phyloP scores from a whole-genome alignment of 345 rosid genomes.

The Salix viminalis region DNA sequence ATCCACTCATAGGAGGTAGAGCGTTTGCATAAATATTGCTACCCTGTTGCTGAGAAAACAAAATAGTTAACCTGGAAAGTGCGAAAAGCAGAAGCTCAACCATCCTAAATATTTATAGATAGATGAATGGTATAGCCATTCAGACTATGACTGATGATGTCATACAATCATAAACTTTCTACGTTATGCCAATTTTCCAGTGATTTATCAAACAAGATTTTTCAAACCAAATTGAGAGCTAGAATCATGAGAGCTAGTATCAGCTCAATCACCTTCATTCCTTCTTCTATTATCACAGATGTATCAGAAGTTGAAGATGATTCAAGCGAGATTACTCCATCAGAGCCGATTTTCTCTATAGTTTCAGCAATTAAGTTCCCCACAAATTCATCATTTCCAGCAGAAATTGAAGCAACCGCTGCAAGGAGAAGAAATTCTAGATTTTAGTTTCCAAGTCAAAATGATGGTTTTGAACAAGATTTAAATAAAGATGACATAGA shows the following conservation, averaged over 20 bases:
- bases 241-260: not conserved
- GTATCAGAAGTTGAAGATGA: constrained; percentile 73
- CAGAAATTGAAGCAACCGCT: constrained; percentile 93
- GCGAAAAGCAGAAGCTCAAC: not conserved
- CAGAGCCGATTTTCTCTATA: constrained; percentile 70
- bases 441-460: not conserved
- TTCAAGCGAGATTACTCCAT: constrained; percentile 79
- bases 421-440: constrained; percentile 8
- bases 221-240: not conserved
- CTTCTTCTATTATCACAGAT: constrained; percentile 69
- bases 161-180: not conserved
- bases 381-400: constrained; percentile 79
- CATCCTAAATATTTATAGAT: not conserved
- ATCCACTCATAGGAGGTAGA: not conserved
- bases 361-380: constrained; percentile 68
- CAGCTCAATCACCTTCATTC: constrained; percentile 56
- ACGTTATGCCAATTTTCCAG: not conserved
- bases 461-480: not conserved
- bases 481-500: not conserved
- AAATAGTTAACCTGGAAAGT: not conserved
- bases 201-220: not conserved
- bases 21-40: not conserved
- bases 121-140: not conserved
- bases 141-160: not conserved
- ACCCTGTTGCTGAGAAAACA: not conserved